Base-by-base conservation (phyloP, 2,329 filamentous ascomycete genomes). In the Fusarium praegraminearum region DNA sequence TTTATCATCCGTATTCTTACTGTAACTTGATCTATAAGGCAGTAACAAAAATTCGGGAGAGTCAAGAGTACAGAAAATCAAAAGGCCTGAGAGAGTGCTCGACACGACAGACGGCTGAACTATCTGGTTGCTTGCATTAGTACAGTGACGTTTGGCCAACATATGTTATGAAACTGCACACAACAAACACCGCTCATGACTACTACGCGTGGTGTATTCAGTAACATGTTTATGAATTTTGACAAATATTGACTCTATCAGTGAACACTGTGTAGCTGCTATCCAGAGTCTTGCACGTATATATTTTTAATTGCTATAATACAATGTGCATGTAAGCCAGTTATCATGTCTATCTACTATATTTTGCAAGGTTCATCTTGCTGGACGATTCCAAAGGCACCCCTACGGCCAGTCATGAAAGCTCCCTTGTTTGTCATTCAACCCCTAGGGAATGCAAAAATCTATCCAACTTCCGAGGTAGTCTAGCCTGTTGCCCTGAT, bases 401-500 rank as follows among this genome's bases (percentile, higher is more conserved):
- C 53, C 33, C 41, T 26, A 26, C 13, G 24, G 41, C 32, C 18
- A 40, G 16, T 24, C 20, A 26, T 54, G 35, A 16, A 11, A 56
- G 32, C 22, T 38, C 40, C 26, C 22, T 12, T 49, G 18, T 38
- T 54, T 41, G 30, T 30, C 16, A 24, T 46, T 41, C 33, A 13
- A 11, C 22, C 41, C 32, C 78, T 83, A 89, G 16, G 88, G 89
- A 70, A 91, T 90, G 77, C 89, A 91, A 77, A 90, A 90, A 77
- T 98, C 94, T 79, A 98, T 93, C 95, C 95, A 98, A 74, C 89
- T 93, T 63, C 93, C 93, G 47, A 98, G 84, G 79, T 97, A 95
- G 71, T 93, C 92, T 65, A 94, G 84, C 55, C 90, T 82, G 76
- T 89, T 88, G 16, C 85, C 86, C 30, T 83, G 81, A 26, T 88